Conservation (phyloP, 306 rosid species). For the Argentina anserina region DNA sequence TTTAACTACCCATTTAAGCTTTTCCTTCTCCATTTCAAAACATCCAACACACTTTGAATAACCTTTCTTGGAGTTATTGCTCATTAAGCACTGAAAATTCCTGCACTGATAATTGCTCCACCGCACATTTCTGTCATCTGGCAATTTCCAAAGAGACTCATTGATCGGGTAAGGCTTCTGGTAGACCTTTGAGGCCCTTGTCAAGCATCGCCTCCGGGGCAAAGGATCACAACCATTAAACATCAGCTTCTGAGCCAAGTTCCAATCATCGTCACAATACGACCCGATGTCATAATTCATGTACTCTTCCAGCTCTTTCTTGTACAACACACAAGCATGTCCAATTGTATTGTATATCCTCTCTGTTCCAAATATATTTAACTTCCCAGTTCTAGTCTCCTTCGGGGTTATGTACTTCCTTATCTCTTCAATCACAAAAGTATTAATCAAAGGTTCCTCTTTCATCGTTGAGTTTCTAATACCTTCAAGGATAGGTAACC, state of each 20-base stretch:
- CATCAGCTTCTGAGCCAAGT: conserved; percentile 79
- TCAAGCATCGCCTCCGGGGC: conserved; percentile 77
- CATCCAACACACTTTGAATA: conserved; percentile 75
- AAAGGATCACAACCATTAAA: conserved; percentile 88
- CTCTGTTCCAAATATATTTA: conserved; percentile 54
- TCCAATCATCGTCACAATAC: conserved; percentile 94
- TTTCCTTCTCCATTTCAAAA: conserved; percentile 88
- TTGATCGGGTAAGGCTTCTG: conserved; percentile 67
- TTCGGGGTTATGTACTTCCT: conserved; percentile 87
- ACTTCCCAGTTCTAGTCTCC: conserved; percentile 57
- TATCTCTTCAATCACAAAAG: conserved; percentile 73
- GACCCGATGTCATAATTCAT: conserved; percentile 94
- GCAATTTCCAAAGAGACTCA: conserved; percentile 75
- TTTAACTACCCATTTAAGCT: conserved; percentile 64
- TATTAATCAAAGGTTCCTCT: conserved; percentile 77
- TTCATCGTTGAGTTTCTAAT: conserved; percentile 40
- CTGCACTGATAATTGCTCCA: conserved; percentile 88
- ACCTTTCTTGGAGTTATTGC: conserved; percentile 69
- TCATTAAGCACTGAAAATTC: conserved; percentile 64
- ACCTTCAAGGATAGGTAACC: conserved; percentile 52
- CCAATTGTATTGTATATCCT: conserved; percentile 77
- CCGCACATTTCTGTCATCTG: conserved; percentile 74
- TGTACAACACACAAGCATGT: conserved; percentile 71
- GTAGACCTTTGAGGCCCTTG: conserved; percentile 80
- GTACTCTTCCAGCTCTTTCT: conserved; percentile 68